Evolutionary conservation across 2,329 filamentous ascomycete species (phyloP).

Genomic region (Fusarium heterosporum): DNA sequence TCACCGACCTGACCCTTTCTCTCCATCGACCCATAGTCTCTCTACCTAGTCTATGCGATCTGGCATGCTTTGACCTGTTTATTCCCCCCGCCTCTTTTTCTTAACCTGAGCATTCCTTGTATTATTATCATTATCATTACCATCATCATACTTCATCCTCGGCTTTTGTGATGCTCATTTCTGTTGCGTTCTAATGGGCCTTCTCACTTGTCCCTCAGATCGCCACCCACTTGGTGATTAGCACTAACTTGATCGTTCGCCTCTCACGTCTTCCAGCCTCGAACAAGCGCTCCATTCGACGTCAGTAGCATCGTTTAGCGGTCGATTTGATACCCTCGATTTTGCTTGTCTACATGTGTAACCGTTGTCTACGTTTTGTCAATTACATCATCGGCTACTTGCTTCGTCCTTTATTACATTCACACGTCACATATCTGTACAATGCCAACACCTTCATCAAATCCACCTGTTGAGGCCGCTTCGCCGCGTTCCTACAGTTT

Average conservation of each 20-base stretch:
- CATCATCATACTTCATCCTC: not conserved
- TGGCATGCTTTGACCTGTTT: slow-evolving; percentile 24
- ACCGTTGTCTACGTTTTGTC: slow-evolving; percentile 4
- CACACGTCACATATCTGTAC: slow-evolving; percentile 32
- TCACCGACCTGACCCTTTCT: slow-evolving; percentile 42
- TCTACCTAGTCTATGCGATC: slow-evolving; percentile 28
- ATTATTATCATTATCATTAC: slow-evolving; percentile 18
- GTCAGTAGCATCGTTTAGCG: slow-evolving; percentile 29
- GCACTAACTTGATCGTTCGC: slow-evolving; percentile 33
- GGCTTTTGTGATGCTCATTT: slow-evolving; percentile 34
- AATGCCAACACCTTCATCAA: slow-evolving; percentile 62
- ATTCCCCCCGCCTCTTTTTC: slow-evolving; percentile 6
- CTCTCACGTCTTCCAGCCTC: slow-evolving; percentile 27
- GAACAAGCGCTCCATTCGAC: slow-evolving; percentile 40
- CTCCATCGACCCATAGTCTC: slow-evolving; percentile 46
- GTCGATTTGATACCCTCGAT: slow-evolving; percentile 36
- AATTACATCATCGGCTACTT: slow-evolving; percentile 22
- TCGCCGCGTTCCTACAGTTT: slow-evolving; percentile 55
- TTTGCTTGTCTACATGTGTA: slow-evolving; percentile 7
- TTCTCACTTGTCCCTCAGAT: slow-evolving; percentile 40
- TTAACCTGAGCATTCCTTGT: slow-evolving; percentile 11
- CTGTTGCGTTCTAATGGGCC: slow-evolving; percentile 38
- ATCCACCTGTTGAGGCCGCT: slow-evolving; percentile 54
- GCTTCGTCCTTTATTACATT: slow-evolving; percentile 1
- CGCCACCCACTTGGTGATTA: slow-evolving; percentile 45